Evolutionary conservation across 345 rosid species (phyloP).

Genomic region (Capsella bursapastoris): DNA sequence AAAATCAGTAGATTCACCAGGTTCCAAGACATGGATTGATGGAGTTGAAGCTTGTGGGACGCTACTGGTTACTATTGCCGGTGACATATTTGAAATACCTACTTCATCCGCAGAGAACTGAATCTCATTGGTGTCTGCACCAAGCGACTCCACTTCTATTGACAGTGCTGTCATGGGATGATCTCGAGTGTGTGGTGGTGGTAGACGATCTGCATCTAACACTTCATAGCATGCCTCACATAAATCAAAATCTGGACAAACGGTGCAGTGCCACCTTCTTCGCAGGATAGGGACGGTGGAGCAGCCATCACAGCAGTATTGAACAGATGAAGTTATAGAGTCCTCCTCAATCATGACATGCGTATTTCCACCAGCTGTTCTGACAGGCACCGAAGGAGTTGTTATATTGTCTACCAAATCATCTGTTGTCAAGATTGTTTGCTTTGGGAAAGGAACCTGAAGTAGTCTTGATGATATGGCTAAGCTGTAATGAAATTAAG

Average conservation of each 20-base stretch:
- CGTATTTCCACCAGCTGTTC: slow-evolving; percentile 64
- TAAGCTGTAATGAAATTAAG: slow-evolving; percentile 62
- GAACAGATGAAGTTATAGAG: slow-evolving; percentile 92
- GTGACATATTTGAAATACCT: slow-evolving; percentile 61
- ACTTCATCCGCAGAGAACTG: slow-evolving; percentile 78
- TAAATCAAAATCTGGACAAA: slow-evolving; percentile 97
- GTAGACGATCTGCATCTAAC: slow-evolving; percentile 81
- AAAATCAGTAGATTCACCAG: slow-evolving; percentile 81
- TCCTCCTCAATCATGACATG: slow-evolving; percentile 97
- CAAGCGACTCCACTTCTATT: slow-evolving; percentile 88
- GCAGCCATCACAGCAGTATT: slow-evolving; percentile 98
- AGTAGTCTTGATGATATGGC: slow-evolving; percentile 98
- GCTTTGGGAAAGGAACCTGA: slow-evolving; percentile 99
- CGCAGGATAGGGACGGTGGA: slow-evolving; percentile 94
- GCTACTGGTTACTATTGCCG: slow-evolving; percentile 48
- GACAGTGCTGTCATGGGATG: slow-evolving; percentile 97
- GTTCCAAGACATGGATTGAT: slow-evolving; percentile 93
- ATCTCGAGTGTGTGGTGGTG: slow-evolving; percentile 91
- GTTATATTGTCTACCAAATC: slow-evolving; percentile 69
- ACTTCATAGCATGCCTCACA: slow-evolving; percentile 97
- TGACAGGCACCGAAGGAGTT: slow-evolving; percentile 62
- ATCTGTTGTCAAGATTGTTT: slow-evolving; percentile 83
- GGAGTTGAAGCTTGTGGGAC: slow-evolving; percentile 69
- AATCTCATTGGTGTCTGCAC: slow-evolving; percentile 79
- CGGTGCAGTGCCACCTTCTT: slow-evolving; percentile 98